These are phyloP conservation scores for Furcasterigmium sp. DNA, from an alignment of 2,329 filamentous ascomycete genomes.

Conservation along the genomic window DNA sequence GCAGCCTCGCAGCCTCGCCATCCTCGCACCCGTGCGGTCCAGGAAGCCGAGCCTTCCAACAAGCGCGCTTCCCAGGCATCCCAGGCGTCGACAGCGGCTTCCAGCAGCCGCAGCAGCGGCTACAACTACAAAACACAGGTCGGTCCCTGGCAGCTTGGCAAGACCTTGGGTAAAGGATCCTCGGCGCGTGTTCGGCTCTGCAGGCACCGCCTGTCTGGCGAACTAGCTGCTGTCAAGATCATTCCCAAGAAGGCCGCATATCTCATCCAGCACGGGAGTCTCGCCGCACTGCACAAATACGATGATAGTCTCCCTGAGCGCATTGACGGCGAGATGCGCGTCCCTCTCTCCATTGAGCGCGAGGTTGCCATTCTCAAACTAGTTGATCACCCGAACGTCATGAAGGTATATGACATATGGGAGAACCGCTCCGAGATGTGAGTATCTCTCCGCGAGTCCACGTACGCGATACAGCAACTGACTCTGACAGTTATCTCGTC, in stretches of 20 bases:
- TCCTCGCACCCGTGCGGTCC: conserved; percentile 18
- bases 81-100: conserved; percentile 28
- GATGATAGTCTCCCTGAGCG: conserved; percentile 52
- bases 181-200: conserved; percentile 85
- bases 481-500: conserved; percentile 72
- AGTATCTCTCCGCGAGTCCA: no score
- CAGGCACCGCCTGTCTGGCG: conserved; percentile 70
- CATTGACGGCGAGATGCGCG: conserved; percentile 58
- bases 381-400: conserved; percentile 90
- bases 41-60: conserved; percentile 21
- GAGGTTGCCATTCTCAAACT: conserved; percentile 97
- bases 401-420: conserved; percentile 94
- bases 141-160: conserved; percentile 90
- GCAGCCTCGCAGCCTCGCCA: conserved; percentile 10
- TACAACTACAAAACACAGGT: conserved; percentile 65
- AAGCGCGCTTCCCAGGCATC: conserved; percentile 35
- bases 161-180: conserved; percentile 82
- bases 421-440: conserved; percentile 94
- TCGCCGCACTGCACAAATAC: conserved; percentile 75
- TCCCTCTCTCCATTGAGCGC: conserved; percentile 85
- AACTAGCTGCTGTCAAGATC: conserved; percentile 91
- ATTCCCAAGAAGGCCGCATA: conserved; percentile 79
- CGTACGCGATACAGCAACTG: no score
- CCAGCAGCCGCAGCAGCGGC: conserved; percentile 31
- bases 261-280: conserved; percentile 77